Conservation (phyloP, 106 monocot species). For the Dactylorhiza incarnata region DNA sequence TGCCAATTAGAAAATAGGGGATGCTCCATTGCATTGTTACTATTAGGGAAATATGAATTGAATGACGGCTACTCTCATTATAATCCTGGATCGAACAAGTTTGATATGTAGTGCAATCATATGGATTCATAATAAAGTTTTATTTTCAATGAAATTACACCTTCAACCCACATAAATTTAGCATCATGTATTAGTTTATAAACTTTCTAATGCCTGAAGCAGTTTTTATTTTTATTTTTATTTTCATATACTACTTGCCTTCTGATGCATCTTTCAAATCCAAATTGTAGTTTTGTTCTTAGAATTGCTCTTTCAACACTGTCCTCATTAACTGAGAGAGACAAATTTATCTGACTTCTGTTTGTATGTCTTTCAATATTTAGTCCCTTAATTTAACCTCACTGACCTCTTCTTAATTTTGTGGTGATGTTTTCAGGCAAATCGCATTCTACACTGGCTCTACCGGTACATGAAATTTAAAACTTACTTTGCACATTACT, state of each 20-base stretch:
- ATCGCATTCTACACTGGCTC: slow-evolving; percentile 75
- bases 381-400: background rate
- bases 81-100: too few relatives aligned
- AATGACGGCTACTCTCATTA: too few relatives aligned
- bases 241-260: background rate
- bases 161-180: too few relatives aligned
- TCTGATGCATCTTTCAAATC: background rate
- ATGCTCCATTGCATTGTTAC: too few relatives aligned
- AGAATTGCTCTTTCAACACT: background rate
- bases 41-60: too few relatives aligned
- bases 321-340: background rate
- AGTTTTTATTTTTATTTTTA: too few relatives aligned
- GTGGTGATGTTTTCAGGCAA: slow-evolving; percentile 39
- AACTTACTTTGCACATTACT: background rate
- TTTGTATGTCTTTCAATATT: background rate
- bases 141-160: too few relatives aligned
- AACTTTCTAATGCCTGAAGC: too few relatives aligned
- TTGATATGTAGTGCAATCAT: too few relatives aligned
- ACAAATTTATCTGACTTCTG: background rate
- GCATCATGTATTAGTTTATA: too few relatives aligned
- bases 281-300: background rate
- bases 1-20: too few relatives aligned
- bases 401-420: background rate
- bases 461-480: slow-evolving; percentile 35
- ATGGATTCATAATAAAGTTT: too few relatives aligned